A percentile compares a stretch with the other conserved stretches of the same genome.
Conservation (phyloP, 768 basidiomycete genomes). For the Nidularia sp. region DNA sequence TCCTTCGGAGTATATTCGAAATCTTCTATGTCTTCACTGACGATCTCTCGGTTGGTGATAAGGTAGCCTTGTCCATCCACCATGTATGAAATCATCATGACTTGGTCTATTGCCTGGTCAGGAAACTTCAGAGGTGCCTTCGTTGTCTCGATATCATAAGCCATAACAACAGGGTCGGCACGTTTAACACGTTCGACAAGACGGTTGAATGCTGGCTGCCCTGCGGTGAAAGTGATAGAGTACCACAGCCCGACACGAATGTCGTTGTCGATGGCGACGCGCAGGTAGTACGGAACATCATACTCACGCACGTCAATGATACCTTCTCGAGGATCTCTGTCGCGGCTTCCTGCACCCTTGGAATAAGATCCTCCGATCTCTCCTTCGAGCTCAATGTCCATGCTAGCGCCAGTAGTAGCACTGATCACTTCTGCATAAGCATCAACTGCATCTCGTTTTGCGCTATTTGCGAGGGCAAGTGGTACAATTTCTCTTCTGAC, state of each 20-base stretch:
- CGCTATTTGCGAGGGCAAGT: conserved; percentile 83
- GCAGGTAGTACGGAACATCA: conserved; percentile 95
- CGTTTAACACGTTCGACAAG: conserved; percentile 90
- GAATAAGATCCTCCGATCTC: conserved; percentile 31
- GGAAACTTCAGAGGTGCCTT: conserved; percentile 99
- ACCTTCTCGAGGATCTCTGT: conserved; percentile 83
- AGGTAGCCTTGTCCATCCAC: conserved; percentile 96
- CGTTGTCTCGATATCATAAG: conserved; percentile 97
- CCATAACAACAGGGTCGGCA: conserved; percentile 98
- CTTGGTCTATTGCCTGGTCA: conserved; percentile 91
- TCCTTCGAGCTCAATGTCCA: conserved; percentile 70
- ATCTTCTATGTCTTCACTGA: conserved; percentile 95
- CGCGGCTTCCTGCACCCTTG: conserved; percentile 31
- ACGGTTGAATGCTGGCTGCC: conserved; percentile 67
- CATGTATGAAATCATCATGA: conserved; percentile 99
- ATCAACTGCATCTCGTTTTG: conserved; percentile 92
- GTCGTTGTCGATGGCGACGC: conserved; percentile 99
- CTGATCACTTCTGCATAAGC: conserved; percentile 96
- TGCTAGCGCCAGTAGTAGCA: conserved; percentile 63
- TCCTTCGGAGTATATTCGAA: conserved; percentile 99
- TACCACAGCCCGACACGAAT: conserved; percentile 99
- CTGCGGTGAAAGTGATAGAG: conserved; percentile 75
- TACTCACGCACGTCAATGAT: conserved; percentile 95
- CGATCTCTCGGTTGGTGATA: conserved; percentile 96
- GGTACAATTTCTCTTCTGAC: conserved; percentile 89